These are phyloP conservation scores for Linnemannia elongata DNA, from an alignment of 192 early-diverging fungal genomes.

Conservation along the genomic window DNA sequence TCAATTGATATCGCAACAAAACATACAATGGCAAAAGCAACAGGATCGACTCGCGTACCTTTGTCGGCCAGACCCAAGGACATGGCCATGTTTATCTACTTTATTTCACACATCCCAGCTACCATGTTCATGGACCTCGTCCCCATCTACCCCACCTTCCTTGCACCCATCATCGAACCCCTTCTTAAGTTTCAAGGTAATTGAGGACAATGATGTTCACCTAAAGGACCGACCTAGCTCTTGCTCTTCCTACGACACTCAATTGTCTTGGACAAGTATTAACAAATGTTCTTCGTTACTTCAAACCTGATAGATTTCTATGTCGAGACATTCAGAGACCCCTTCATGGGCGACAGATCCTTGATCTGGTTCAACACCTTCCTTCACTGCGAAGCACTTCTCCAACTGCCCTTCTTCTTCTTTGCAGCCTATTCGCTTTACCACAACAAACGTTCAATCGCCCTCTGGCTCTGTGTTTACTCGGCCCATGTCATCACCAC, in stretches of 20 bases:
- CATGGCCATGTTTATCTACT: slow-evolving; percentile 73
- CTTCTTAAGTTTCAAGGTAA: slow-evolving; percentile 31
- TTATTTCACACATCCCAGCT: slow-evolving; percentile 79
- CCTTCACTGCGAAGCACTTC: slow-evolving; percentile 67
- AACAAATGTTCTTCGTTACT: neutral
- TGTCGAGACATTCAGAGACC: slow-evolving; percentile 69
- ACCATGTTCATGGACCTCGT: slow-evolving; percentile 72
- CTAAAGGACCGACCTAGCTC: too few species aligned
- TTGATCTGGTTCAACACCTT: slow-evolving; percentile 77
- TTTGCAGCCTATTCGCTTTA: slow-evolving; percentile 70
- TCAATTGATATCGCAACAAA: slow-evolving; percentile 1
- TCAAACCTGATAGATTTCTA: slow-evolving; percentile 45
- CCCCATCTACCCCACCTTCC: slow-evolving; percentile 64
- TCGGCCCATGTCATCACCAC: slow-evolving; percentile 82
- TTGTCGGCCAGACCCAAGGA: slow-evolving; percentile 66
- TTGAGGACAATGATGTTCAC: too few species aligned
- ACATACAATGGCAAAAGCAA: slow-evolving; percentile 7
- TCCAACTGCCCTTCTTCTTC: slow-evolving; percentile 82
- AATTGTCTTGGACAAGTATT: neutral
- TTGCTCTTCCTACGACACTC: neutral
- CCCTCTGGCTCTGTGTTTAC: slow-evolving; percentile 71
- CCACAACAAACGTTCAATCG: slow-evolving; percentile 57
- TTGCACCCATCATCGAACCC: slow-evolving; percentile 48
- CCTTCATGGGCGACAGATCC: slow-evolving; percentile 66
- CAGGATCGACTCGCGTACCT: slow-evolving; percentile 19